A percentile compares a stretch with the other conserved stretches of the same genome.
Conservation (phyloP, 345 rosid genomes). For the Pistacia integerrima region DNA sequence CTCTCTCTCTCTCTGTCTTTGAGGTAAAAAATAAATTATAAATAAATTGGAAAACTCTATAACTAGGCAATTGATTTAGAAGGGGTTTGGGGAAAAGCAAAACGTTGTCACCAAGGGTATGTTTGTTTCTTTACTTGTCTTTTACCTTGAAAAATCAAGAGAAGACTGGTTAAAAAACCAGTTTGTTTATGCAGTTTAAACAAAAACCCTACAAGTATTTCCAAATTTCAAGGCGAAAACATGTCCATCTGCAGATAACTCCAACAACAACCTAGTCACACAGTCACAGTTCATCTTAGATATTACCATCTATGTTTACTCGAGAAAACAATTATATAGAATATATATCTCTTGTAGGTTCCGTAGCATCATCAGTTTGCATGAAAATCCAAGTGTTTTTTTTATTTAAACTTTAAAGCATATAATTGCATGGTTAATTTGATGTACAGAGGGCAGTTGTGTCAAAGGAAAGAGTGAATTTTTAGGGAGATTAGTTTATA, state of each 20-base stretch:
- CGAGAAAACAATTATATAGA: too few relatives aligned
- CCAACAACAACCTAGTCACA: background rate
- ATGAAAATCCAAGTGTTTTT: slow-evolving; percentile 1
- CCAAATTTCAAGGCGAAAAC: slow-evolving; percentile 22
- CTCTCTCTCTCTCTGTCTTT: slow-evolving; percentile 5
- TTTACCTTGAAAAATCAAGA: slow-evolving; percentile 28
- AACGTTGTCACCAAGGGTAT: slow-evolving; percentile 60
- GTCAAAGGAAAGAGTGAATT: background rate
- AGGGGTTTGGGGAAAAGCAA: slow-evolving; percentile 41
- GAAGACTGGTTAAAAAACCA: background rate
- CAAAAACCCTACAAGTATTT: slow-evolving; percentile 14
- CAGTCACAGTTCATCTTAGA: slow-evolving; percentile 3
- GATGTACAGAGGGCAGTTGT: background rate
- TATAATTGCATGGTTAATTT: background rate
- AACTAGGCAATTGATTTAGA: slow-evolving; percentile 10
- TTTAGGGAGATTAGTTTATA: slow-evolving; percentile 8
- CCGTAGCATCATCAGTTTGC: background rate
- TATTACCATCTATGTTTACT: background rate
- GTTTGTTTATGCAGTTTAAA: slow-evolving; percentile 24
- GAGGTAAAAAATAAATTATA: background rate
- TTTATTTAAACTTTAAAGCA: background rate
- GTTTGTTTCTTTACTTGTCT: slow-evolving; percentile 53
- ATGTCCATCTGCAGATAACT: slow-evolving; percentile 10
- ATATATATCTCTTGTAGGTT: background rate
- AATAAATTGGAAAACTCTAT: slow-evolving; percentile 4